Evolutionary conservation across 768 basidiomycete genomes (phyloP), one percentile per base, ranked within the genome.

Genomic region (Mycena capillaripes): DNA sequence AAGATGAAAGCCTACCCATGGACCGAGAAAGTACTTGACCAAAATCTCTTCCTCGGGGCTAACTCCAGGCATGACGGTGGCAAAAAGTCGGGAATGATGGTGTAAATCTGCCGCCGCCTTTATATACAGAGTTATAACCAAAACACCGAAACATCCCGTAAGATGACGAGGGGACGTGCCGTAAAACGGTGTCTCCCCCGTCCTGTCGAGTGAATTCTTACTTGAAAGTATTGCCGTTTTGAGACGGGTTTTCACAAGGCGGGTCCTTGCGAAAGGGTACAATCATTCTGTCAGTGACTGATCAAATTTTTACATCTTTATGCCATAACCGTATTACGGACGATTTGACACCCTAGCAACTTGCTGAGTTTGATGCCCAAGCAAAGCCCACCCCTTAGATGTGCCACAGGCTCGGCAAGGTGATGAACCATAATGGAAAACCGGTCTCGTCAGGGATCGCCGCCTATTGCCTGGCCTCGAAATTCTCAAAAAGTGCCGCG

Each of bases 1-100:
- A 59, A 44, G 40, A 65, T 59, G 23, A 32, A 60, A 34, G 38
- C 64, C 3, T 36, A 71, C 70, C 70, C 70, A 66, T 17, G 70
- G 52, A 17, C 70, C 70, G 50, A 71, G 70, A 27, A 61, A 46
- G 10, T 21, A 52, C 59, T 53, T 69, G 50, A 61, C 53, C 32
- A 53, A 29, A 19, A 34, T 30, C 34, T 32, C 53, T n/a, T 56
- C 53, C n/a, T 32, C 53, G 30, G 53, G 8, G 52, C 52, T 53
- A 21, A 30, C 52, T 6, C 52, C 52, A 53, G 53, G 32, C 53
- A 56, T 56, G 32, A 21, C 30, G 32, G 32, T 34, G 21, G 19
- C 16, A 34, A 56, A 19, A 30, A 56, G 30, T 56, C 7, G 52
- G 29, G 44, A 63, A 53, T 53, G 52, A 53, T 27, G 9, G 27